Base-by-base conservation (phyloP, 306 rosid genomes). In the Vicia villosa region DNA sequence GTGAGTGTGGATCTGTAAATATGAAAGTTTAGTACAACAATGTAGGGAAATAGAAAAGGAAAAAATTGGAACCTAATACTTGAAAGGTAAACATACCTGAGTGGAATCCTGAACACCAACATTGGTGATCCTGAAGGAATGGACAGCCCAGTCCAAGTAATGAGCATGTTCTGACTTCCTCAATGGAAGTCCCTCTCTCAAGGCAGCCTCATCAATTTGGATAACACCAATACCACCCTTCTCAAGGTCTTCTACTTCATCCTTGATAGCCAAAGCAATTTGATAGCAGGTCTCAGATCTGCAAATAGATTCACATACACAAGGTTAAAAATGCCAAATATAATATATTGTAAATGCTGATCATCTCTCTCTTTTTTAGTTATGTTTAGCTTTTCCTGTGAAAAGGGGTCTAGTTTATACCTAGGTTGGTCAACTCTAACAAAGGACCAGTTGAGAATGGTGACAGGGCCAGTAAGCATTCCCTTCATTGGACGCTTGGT, bases 141-240 rank as follows among this genome's bases (percentile, higher is more conserved):
- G 97, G 58, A 91, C 97, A n/a, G 97, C 96, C 97, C 97, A 91
- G 11, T 91, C 86, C 88, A 91, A 84, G 82, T 91, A 91, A 82
- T 82, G 66, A 32, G 93, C 88, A 60, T 91, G 92, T 81, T 91
- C 97, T 2, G 91, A 86, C 81, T 91, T 91, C 96, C 97, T 85
- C 34, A 91, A 77, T 45, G 97, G 97, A 15, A 88, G 72, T 5
- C 97, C 97, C 70, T 91, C 97, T 74, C 97, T 81, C 84, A 91
- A 81, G 17, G 97, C 97, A 80, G 97, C 97, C 87, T 91, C 97
- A 10, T 91, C 97, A 40, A 91, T 91, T 67, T 91, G 97, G 72
- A 91, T 91, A n/a, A 91, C 93, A 20, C 10, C 70, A 76, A 91
- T 88, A 47, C 87, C 86, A 17, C 83, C 97, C 59, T 86, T 86